A percentile compares a stretch with the other conserved stretches of the same genome.
Conservation (phyloP, 225 moss, liverwort and hornwort genomes). For the Polytrichum commune region DNA sequence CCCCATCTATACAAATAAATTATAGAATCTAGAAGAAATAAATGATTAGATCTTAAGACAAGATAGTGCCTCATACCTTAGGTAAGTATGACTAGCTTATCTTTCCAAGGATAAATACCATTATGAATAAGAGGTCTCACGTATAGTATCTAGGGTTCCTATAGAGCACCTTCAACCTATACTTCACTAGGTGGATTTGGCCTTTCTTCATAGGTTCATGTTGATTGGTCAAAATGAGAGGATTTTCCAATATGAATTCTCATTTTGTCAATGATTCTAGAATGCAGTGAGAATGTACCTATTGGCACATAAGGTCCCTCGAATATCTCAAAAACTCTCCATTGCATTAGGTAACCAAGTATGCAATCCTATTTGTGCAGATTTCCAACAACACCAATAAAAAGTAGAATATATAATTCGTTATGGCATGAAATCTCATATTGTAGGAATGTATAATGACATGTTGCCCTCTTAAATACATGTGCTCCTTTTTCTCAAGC, state of each 20-base stretch:
- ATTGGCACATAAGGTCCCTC: background rate
- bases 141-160: slow-evolving; percentile 18
- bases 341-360: background rate
- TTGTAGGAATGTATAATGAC: too few relatives aligned
- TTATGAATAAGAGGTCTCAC: slow-evolving; percentile 10
- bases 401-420: background rate
- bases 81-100: background rate
- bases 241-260: too few relatives aligned
- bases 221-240: too few relatives aligned
- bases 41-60: slow-evolving; percentile 4
- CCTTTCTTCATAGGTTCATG: background rate
- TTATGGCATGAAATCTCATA: background rate
- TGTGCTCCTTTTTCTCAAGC: too few relatives aligned
- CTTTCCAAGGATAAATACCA: slow-evolving; percentile 5
- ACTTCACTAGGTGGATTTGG: slow-evolving; percentile 8
- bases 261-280: background rate
- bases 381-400: slow-evolving; percentile 21
- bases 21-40: slow-evolving; percentile 5
- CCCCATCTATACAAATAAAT: background rate
- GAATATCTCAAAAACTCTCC: background rate
- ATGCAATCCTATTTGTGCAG: slow-evolving; percentile 13
- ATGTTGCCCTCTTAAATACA: too few relatives aligned
- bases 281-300: background rate
- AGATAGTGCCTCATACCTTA: background rate
- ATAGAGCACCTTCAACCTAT: slow-evolving; percentile 18